Evolutionary conservation across 768 basidiomycete species (phyloP), one percentile per base, ranked within the genome.

Genomic region (Crassisporium funariophilum): DNA sequence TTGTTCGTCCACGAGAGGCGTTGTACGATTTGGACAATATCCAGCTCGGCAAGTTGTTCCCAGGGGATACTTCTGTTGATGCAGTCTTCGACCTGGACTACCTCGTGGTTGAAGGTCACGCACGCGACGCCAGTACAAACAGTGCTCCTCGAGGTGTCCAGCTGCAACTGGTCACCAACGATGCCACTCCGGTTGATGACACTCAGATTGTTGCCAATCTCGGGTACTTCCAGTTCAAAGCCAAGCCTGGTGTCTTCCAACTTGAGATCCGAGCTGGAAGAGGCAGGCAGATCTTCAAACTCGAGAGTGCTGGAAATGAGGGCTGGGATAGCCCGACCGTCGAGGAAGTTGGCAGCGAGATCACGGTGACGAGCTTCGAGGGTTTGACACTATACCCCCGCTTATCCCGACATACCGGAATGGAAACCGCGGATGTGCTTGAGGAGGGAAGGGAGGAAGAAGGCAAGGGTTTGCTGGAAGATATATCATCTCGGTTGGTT

Each of bases 11-110:
- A 1, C 81, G 83, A 10, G 84, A 91, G 59, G 88, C 95, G 0
- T 73, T 85, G 1, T 91, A 97, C 55, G 95, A 99, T 63, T 80
- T 98, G 20, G 95, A 99, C 70, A 99, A 99, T 64, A 87, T 99
- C 47, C 89, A 94, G 35, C 79, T 98, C 5, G 77, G 75, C 9
- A 77, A 78, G 35, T 74, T 95, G 2, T 70, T 79, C 1, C 70
- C 74, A 0, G 73, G 76, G 33, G 85, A 88, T 35, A 70, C 73
- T 12, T 83, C 86, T 4, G 72, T 95, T 3, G 79, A 88, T 34
- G 88, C 90, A 0, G 68, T 88, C 36, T 97, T 94, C 70, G 83
- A 84, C 41, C 83, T 98, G 5, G 93, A 98, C 57, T 88, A 92
- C 54, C 78, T 99, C 16, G 83, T 98, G 39, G 79, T 98, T 35